Evolutionary conservation across 352 stramenopile genomes (phyloP).

Genomic region (Pythium oligandrum): DNA sequence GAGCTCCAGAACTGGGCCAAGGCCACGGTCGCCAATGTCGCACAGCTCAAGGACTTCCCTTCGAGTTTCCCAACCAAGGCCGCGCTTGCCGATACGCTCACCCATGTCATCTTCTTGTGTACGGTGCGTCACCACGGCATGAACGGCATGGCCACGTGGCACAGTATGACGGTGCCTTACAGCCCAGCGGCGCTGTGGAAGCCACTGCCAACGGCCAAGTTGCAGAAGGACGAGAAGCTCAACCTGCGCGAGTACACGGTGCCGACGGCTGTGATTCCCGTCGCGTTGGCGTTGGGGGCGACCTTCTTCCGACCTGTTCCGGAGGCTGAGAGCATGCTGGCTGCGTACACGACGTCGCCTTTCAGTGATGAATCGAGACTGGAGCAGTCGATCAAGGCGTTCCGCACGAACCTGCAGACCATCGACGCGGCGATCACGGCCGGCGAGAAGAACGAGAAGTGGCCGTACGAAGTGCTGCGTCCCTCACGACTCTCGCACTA

Average conservation of each 20-base stretch:
- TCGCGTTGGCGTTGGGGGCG: background rate
- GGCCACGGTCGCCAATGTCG: constrained; percentile 13
- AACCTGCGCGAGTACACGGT: constrained; percentile 5
- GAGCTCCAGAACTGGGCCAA: constrained; percentile 45
- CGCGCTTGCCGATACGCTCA: constrained; percentile 20
- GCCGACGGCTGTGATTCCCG: background rate
- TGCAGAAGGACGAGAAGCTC: constrained; percentile 2
- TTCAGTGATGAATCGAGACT: constrained; percentile 2
- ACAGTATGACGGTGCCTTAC: constrained; percentile 18
- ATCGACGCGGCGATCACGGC: constrained; percentile 7
- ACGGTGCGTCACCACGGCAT: constrained; percentile 40
- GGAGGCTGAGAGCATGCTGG: constrained; percentile 4
- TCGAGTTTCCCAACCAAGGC: constrained; percentile 10
- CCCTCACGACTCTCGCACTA: constrained; percentile 4
- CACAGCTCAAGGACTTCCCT: constrained; percentile 30
- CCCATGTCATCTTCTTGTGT: constrained; percentile 36
- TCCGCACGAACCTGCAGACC: constrained; percentile 4
- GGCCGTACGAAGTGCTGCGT: constrained; percentile 7
- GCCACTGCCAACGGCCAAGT: constrained; percentile 5
- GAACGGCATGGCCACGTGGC: constrained; percentile 36
- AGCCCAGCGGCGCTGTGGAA: constrained; percentile 17
- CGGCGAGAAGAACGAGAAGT: constrained; percentile 2
- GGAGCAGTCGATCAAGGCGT: constrained; percentile 3
- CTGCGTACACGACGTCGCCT: constrained; percentile 2
- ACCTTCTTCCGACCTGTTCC: constrained; percentile 6